These are phyloP conservation scores for Selaginella moellendorffii DNA, from an alignment of 75 land plant species.

Conservation along the genomic window DNA sequence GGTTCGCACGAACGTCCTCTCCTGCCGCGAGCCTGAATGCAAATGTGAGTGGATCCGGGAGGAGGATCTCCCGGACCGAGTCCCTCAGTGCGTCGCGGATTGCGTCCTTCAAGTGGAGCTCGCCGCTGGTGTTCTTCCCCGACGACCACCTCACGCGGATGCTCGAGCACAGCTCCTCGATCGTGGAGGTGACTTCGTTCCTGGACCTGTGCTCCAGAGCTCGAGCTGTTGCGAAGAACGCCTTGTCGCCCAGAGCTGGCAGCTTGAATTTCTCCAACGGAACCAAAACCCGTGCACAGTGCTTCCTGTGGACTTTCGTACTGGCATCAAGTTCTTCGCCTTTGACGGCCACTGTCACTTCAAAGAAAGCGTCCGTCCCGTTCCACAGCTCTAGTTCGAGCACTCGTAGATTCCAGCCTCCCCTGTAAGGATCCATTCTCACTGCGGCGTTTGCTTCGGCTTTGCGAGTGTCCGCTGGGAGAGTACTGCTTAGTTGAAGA, in stretches of 20 bases:
- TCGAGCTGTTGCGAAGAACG: constrained; percentile 29
- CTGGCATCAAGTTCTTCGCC: constrained; percentile 18
- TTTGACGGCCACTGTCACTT: constrained; percentile 49
- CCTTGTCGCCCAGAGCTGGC: constrained; percentile 57
- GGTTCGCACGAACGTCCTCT: no score
- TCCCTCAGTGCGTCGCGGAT: constrained; percentile 69
- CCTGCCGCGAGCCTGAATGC: no score
- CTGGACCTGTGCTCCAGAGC: background rate
- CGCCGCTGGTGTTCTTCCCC: constrained; percentile 77
- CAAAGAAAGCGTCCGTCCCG: constrained; percentile 82
- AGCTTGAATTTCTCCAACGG: constrained; percentile 86
- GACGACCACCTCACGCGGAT: constrained; percentile 90
- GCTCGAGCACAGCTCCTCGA: constrained; percentile 23
- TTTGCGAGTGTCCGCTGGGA: constrained; percentile 17
- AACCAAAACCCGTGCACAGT: constrained; percentile 71
- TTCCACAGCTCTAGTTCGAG: constrained; percentile 89
- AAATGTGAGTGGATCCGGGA: constrained; percentile 94
- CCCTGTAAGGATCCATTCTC: constrained; percentile 85
- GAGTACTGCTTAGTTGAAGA: constrained; percentile 55
- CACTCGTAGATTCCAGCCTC: constrained; percentile 89
- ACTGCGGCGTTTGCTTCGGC: constrained; percentile 11
- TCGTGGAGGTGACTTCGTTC: constrained; percentile 20
- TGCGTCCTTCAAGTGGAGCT: constrained; percentile 84
- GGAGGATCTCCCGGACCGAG: constrained; percentile 58
- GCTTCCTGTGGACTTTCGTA: constrained; percentile 48